A percentile compares a stretch with the other conserved stretches of the same genome.
Conservation (phyloP, 2,329 filamentous ascomycete genomes). For the Cladosporium sphaerospermum region DNA sequence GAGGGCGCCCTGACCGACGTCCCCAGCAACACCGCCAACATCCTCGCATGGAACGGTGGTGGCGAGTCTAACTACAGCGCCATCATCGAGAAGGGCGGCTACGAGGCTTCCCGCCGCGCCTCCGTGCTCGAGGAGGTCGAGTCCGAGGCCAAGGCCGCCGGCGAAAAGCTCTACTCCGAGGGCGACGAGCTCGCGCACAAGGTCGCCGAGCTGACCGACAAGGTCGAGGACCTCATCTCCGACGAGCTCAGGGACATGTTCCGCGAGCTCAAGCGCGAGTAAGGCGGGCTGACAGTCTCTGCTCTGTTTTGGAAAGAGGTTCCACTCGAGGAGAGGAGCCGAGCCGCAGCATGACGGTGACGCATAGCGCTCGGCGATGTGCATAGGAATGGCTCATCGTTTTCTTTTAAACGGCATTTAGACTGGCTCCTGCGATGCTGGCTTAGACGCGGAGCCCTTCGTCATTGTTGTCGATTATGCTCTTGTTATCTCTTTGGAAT, state of each 20-base stretch:
- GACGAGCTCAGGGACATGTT: conserved; percentile 48
- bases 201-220: conserved; percentile 39
- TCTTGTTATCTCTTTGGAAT: too few species aligned
- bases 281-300: not conserved
- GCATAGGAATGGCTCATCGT: not conserved
- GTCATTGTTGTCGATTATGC: too few species aligned
- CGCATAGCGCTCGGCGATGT: not conserved
- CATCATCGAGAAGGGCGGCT: conserved; percentile 34
- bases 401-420: too few species aligned
- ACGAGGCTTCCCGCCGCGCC: conserved; percentile 55
- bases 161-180: conserved; percentile 26
- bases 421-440: too few species aligned
- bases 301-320: not conserved
- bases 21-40: conserved; percentile 79
- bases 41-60: conserved; percentile 98
- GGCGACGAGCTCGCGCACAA: conserved; percentile 40
- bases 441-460: too few species aligned
- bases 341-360: conserved; percentile 1
- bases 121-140: conserved; percentile 37
- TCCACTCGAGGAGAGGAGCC: not conserved
- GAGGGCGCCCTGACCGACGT: conserved; percentile 72
- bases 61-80: conserved; percentile 78
- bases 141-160: conserved; percentile 43
- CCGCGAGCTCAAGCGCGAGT: conserved; percentile 13
- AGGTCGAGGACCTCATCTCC: conserved; percentile 44